Conservation (phyloP, 768 basidiomycete genomes). For the Pulveroboletus sp. region DNA sequence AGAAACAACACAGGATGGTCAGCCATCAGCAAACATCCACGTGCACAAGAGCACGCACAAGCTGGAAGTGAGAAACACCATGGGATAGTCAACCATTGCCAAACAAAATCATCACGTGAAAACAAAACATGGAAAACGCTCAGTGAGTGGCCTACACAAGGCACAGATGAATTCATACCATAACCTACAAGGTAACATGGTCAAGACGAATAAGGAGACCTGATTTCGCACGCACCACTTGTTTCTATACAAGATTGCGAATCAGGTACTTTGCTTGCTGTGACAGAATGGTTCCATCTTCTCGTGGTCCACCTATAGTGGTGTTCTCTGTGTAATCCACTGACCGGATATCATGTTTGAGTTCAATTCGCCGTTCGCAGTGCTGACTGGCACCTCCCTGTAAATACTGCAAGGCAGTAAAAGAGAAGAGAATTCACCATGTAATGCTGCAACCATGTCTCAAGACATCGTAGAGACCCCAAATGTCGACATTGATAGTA, state of each 20-base stretch:
- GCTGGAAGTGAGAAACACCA: background rate
- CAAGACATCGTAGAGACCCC: background rate
- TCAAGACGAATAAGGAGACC: too few species aligned
- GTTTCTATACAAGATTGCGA: slow-evolving; percentile 1
- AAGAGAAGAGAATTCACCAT: background rate
- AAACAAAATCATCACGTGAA: background rate
- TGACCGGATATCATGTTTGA: background rate
- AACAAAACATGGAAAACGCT: background rate
- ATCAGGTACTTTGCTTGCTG: slow-evolving; percentile 1
- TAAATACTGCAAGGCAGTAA: background rate
- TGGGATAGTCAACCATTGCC: background rate
- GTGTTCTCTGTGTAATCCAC: background rate
- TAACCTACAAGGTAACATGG: background rate
- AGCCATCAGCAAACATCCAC: background rate
- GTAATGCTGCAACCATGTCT: background rate
- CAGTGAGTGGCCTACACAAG: background rate
- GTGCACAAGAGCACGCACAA: background rate
- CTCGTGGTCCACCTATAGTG: too few species aligned
- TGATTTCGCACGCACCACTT: background rate
- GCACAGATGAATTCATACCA: background rate
- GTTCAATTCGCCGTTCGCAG: slow-evolving; percentile 1
- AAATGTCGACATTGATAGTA: background rate
- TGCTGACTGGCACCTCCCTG: background rate
- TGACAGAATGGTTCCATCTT: too few species aligned
- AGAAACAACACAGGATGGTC: background rate